phyloP scores from a whole-genome alignment of 441 rosid genomes.

The Mallotus repandus region DNA sequence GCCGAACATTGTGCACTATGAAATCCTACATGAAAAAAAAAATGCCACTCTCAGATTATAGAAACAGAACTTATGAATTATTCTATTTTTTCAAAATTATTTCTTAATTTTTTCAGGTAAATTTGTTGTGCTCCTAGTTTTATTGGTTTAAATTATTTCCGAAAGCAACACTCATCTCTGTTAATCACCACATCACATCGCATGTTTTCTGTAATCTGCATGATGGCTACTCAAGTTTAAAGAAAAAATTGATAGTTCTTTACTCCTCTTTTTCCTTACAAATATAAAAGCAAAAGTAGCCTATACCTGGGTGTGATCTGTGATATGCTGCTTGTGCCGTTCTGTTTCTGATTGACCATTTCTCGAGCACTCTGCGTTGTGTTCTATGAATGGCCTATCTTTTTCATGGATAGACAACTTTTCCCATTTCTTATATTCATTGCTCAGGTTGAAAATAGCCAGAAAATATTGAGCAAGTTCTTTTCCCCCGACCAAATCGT shows the following conservation, averaged over 20 bases:
- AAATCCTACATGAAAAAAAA: conserved; percentile 40
- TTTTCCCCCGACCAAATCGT: conserved; percentile 44
- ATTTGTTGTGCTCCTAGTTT: too few species aligned
- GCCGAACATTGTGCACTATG: conserved; percentile 53
- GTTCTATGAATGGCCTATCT: conserved; percentile 17
- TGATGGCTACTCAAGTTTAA: neutral
- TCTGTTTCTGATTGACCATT: conserved; percentile 20
- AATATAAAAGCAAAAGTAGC: neutral
- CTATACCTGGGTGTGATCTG: conserved; percentile 77
- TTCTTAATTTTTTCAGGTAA: too few species aligned
- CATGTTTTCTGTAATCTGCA: neutral
- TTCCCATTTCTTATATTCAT: conserved; percentile 67
- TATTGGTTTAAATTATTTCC: too few species aligned
- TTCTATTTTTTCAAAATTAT: too few species aligned
- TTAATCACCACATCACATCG: too few species aligned
- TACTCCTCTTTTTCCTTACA: too few species aligned
- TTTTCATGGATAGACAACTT: conserved; percentile 30
- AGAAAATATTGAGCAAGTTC: conserved; percentile 62
- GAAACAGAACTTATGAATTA: neutral
- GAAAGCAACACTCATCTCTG: too few species aligned
- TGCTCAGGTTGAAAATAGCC: conserved; percentile 50
- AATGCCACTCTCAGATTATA: neutral
- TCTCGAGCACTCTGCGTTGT: conserved; percentile 27
- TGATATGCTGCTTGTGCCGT: conserved; percentile 43
- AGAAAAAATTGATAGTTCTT: neutral